Conservation (phyloP, 192 early-diverging fungal genomes). For the Rhizophagus clarus region DNA sequence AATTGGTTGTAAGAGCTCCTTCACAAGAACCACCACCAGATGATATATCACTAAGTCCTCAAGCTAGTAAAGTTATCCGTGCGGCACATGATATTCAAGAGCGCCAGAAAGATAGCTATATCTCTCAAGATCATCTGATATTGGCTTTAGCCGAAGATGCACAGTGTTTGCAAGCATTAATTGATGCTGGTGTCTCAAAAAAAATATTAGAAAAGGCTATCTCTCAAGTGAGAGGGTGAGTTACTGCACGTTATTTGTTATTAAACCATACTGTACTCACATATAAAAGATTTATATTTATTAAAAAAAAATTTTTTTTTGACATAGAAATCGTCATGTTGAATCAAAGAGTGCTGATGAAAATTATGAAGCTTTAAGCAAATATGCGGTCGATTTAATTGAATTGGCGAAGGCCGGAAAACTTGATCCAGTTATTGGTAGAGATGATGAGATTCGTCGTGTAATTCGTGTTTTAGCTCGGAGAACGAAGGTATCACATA, state of each 20-base stretch:
- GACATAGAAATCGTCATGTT: constrained; percentile 73
- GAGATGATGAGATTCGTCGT: constrained; percentile 94
- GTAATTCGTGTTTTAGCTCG: constrained; percentile 92
- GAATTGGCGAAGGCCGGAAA: constrained; percentile 83
- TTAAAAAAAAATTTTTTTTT: background rate
- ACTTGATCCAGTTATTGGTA: constrained; percentile 95
- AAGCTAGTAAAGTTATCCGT: constrained; percentile 63
- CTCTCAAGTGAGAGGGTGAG: constrained; percentile 57
- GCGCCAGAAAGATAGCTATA: constrained; percentile 84
- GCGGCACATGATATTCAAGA: constrained; percentile 83
- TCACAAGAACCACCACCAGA: constrained; percentile 85
- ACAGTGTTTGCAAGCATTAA: constrained; percentile 63
- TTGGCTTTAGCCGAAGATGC: constrained; percentile 75
- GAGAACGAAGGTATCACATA: constrained; percentile 68
- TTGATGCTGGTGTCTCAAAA: constrained; percentile 66
- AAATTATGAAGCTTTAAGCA: constrained; percentile 88
- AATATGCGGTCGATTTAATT: constrained; percentile 93
- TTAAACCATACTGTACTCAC: background rate
- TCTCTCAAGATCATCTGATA: constrained; percentile 90
- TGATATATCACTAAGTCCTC: constrained; percentile 65
- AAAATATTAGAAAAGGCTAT: constrained; percentile 78
- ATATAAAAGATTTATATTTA: background rate
- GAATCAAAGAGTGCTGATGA: constrained; percentile 86
- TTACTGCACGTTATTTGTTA: too few relatives aligned
- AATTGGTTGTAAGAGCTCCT: constrained; percentile 75